Percentiles rank a stretch among this genome's conserved stretches.
Conservation (phyloP, 805 yeast genomes). For the Candida taoyuanica region DNA sequence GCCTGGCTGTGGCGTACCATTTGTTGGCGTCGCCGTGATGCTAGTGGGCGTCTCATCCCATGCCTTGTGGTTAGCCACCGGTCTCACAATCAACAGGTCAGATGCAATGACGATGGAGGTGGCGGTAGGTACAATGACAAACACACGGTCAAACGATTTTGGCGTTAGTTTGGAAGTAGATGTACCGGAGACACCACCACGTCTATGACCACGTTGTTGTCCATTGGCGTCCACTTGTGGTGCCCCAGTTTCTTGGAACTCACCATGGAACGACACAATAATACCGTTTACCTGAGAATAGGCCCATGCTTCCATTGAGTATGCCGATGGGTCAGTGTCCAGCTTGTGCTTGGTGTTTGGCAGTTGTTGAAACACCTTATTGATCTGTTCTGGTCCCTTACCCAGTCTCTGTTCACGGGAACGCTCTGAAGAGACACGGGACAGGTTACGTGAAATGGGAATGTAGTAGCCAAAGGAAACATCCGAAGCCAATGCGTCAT, state of each 20-base stretch:
- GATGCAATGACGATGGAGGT: slow-evolving; percentile 80
- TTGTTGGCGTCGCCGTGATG: slow-evolving; percentile 5
- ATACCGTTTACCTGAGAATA: slow-evolving; percentile 72
- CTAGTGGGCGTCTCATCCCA: slow-evolving; percentile 38
- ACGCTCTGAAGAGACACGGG: slow-evolving; percentile 50
- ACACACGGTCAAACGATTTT: slow-evolving; percentile 83
- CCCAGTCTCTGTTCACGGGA: slow-evolving; percentile 56
- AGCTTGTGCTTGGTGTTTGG: slow-evolving; percentile 81
- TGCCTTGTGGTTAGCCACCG: slow-evolving; percentile 48
- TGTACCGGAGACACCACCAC: slow-evolving; percentile 27
- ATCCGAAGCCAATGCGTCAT: slow-evolving; percentile 30
- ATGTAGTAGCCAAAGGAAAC: slow-evolving; percentile 63
- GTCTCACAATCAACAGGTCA: slow-evolving; percentile 69
- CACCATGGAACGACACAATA: slow-evolving; percentile 78
- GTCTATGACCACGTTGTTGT: slow-evolving; percentile 22
- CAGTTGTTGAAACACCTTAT: slow-evolving; percentile 52
- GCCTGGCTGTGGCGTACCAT: slow-evolving; percentile 3
- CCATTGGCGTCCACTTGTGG: slow-evolving; percentile 39
- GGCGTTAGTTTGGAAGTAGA: slow-evolving; percentile 38
- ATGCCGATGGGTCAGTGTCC: slow-evolving; percentile 54
- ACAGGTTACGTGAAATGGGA: slow-evolving; percentile 71
- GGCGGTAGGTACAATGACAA: slow-evolving; percentile 68
- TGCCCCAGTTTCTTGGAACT: slow-evolving; percentile 60
- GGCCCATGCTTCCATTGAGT: slow-evolving; percentile 75
- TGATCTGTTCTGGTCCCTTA: slow-evolving; percentile 65